These are phyloP conservation scores for Aureobasidium subglaciale DNA, from an alignment of 2,329 filamentous ascomycete genomes.

Conservation along the genomic window DNA sequence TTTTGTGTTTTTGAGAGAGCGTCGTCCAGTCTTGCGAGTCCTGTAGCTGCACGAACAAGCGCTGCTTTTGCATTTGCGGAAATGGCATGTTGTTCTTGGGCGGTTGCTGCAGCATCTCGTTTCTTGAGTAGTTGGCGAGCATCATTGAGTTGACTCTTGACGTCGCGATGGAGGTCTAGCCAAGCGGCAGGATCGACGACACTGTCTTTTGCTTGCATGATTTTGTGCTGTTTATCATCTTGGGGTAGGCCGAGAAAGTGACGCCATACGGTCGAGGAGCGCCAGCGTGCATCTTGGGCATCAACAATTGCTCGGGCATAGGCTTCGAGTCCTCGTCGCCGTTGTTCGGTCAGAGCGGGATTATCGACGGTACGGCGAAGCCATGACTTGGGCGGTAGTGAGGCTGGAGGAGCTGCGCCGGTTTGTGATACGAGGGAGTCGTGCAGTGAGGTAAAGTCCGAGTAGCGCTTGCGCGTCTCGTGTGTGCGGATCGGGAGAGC, in stretches of 20 bases:
- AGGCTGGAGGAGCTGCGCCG: slow-evolving; percentile 56
- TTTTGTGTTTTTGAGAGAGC: slow-evolving; percentile 52
- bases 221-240: slow-evolving; percentile 25
- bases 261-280: slow-evolving; percentile 65
- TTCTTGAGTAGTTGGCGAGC: slow-evolving; percentile 59
- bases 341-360: slow-evolving; percentile 61
- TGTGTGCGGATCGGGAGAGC: slow-evolving; percentile 69
- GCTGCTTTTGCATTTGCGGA: slow-evolving; percentile 68
- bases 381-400: slow-evolving; percentile 70
- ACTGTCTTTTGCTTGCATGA: slow-evolving; percentile 23
- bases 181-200: slow-evolving; percentile 53
- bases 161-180: slow-evolving; percentile 67
- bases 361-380: slow-evolving; percentile 65
- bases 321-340: slow-evolving; percentile 60
- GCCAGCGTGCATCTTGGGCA: slow-evolving; percentile 67
- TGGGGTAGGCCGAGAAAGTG: slow-evolving; percentile 65
- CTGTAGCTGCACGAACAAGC: slow-evolving; percentile 59
- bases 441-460: slow-evolving; percentile 67
- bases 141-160: slow-evolving; percentile 65
- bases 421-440: slow-evolving; percentile 52
- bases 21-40: slow-evolving; percentile 58
- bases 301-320: slow-evolving; percentile 69
- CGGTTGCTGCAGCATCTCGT: slow-evolving; percentile 55
- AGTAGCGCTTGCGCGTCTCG: slow-evolving; percentile 74
- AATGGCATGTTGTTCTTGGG: slow-evolving; percentile 51